Conservation (phyloP, 2,329 filamentous ascomycete genomes). For the Colletotrichum sp. region DNA sequence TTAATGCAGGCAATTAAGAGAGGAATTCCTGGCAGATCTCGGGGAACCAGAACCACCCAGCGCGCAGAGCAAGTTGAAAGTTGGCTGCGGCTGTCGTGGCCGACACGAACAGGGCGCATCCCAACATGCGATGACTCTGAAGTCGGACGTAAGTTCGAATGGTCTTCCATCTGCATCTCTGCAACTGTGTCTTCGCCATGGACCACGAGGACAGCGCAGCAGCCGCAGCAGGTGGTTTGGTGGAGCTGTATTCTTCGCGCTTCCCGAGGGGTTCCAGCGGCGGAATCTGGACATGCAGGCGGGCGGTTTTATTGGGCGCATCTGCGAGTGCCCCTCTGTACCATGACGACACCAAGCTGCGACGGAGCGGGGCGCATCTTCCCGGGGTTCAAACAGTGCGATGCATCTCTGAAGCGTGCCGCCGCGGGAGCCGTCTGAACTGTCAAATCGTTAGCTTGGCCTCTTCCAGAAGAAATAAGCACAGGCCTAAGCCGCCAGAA, state of each 20-base stretch:
- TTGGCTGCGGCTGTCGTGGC: conserved; percentile 2
- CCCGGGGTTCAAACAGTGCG: neutral
- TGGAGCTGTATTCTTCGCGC: conserved; percentile 10
- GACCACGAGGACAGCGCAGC: conserved; percentile 3
- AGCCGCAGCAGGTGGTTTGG: neutral
- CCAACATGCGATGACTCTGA: neutral
- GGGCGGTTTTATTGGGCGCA: neutral
- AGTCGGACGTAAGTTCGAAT: neutral
- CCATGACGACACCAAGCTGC: conserved; percentile 16
- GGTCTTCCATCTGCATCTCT: neutral
- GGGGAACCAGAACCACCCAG: neutral
- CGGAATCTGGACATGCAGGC: neutral
- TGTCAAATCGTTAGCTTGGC: neutral
- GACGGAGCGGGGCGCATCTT: conserved; percentile 5
- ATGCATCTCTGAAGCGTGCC: neutral
- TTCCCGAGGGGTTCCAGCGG: conserved; percentile 1
- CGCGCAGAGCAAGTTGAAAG: neutral
- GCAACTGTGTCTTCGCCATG: neutral
- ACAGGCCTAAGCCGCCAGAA: neutral
- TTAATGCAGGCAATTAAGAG: neutral
- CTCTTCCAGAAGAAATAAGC: neutral
- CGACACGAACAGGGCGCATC: neutral
- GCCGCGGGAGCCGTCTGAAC: neutral
- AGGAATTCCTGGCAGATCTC: neutral
- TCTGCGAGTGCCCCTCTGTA: neutral